Conservation (phyloP, 2,329 filamentous ascomycete genomes). For the Monascus ruber region DNA sequence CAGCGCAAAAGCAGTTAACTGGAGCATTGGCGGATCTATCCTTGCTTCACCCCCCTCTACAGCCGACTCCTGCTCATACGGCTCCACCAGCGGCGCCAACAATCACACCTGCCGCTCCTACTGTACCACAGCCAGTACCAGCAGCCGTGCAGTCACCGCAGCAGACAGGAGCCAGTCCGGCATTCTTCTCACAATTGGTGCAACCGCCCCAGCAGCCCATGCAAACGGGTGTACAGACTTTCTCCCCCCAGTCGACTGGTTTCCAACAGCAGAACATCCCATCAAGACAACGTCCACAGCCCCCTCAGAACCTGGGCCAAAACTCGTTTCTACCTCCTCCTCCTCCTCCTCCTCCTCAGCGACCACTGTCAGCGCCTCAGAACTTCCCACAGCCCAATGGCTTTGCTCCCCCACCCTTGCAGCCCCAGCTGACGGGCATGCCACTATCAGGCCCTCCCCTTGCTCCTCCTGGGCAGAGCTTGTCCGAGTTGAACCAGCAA, state of each 20-base stretch:
- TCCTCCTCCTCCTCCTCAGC: slow-evolving; percentile 64
- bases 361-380: slow-evolving; percentile 79
- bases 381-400: slow-evolving; percentile 59
- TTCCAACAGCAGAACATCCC: slow-evolving; percentile 28
- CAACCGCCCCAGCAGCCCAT: slow-evolving; percentile 15
- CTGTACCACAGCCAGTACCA: slow-evolving; percentile 25
- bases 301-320: slow-evolving; percentile 51
- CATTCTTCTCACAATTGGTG: slow-evolving; percentile 40
- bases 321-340: slow-evolving; percentile 60
- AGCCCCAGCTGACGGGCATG: slow-evolving; percentile 72
- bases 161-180: slow-evolving; percentile 34
- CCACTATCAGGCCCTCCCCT: slow-evolving; percentile 47
- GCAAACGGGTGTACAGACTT: slow-evolving; percentile 3
- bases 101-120: slow-evolving; percentile 24
- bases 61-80: slow-evolving; percentile 40
- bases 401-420: slow-evolving; percentile 63
- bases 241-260: slow-evolving; percentile 27
- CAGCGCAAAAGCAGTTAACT: slow-evolving; percentile 38
- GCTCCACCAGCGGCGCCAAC: slow-evolving; percentile 38
- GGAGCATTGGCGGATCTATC: slow-evolving; percentile 60
- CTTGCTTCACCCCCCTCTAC: slow-evolving; percentile 48
- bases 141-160: slow-evolving; percentile 33
- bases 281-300: slow-evolving; percentile 57
- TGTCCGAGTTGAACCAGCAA: slow-evolving; percentile 60
- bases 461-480: slow-evolving; percentile 62